Conservation (phyloP, 164 flowering plant genomes). For the Cinnamomum micranthum region DNA sequence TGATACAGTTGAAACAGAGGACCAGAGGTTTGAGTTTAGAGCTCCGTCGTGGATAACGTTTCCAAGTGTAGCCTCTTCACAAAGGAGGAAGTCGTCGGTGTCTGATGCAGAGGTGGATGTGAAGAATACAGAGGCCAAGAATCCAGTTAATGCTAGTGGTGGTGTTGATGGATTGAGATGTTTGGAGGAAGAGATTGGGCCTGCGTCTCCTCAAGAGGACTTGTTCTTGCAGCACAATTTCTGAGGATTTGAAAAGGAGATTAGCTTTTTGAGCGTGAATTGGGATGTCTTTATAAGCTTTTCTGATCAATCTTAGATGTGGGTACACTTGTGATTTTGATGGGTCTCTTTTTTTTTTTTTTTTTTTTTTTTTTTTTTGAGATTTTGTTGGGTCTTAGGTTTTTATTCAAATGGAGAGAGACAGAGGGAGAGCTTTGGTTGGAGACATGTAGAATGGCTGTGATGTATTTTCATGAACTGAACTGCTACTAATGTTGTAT, state of each 20-base stretch:
- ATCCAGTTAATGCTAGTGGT: slow-evolving; percentile 22
- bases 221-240: slow-evolving; percentile 91
- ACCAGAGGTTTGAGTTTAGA: slow-evolving; percentile 75
- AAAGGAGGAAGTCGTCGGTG: slow-evolving; percentile 85
- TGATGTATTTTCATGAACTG: slow-evolving; percentile 14
- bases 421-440: background rate
- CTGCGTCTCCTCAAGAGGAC: slow-evolving; percentile 83
- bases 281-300: background rate
- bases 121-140: slow-evolving; percentile 40
- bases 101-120: slow-evolving; percentile 74
- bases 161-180: slow-evolving; percentile 60
- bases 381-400: slow-evolving; percentile 3
- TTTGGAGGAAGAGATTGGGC: slow-evolving; percentile 89
- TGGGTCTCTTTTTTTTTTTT: background rate
- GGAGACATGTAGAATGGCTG: slow-evolving; percentile 5
- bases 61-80: slow-evolving; percentile 91
- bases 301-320: slow-evolving; percentile 3
- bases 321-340: background rate
- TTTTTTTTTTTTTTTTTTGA: background rate
- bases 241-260: slow-evolving; percentile 18
- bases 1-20: slow-evolving; percentile 59
- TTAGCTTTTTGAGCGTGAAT: background rate
- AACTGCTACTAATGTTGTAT: background rate
- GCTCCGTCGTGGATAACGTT: slow-evolving; percentile 98
- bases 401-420: background rate